Evolutionary conservation across 1,284 basidiomycete genomes (phyloP).

Genomic region (Cutaneotrichosporon curvatum): DNA sequence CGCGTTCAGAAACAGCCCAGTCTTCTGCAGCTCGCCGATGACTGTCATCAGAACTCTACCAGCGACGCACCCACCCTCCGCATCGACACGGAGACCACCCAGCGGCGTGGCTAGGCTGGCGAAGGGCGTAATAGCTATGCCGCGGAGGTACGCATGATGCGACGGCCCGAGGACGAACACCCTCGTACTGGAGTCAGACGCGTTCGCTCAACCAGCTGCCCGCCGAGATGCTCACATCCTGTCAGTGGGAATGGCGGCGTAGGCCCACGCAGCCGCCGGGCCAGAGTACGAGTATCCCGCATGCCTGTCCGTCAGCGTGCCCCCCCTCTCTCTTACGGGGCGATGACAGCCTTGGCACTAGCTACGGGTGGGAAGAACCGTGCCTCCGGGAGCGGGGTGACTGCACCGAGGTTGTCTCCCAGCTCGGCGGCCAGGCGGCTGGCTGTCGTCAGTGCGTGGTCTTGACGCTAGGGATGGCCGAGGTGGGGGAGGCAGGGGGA

Average conservation of each 20-base stretch:
- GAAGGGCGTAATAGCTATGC: slow-evolving; percentile 77
- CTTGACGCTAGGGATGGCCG: neutral
- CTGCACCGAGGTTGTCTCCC: slow-evolving; percentile 57
- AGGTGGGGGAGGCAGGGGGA: no score
- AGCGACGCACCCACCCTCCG: slow-evolving; percentile 55
- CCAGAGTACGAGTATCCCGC: slow-evolving; percentile 96
- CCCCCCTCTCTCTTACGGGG: slow-evolving; percentile 61
- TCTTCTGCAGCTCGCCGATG: slow-evolving; percentile 60
- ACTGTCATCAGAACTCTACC: slow-evolving; percentile 48
- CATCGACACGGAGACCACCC: slow-evolving; percentile 71
- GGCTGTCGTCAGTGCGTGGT: slow-evolving; percentile 47
- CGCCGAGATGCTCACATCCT: slow-evolving; percentile 55
- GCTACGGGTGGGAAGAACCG: slow-evolving; percentile 59
- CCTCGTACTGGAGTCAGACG: slow-evolving; percentile 57
- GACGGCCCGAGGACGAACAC: slow-evolving; percentile 95
- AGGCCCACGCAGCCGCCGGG: slow-evolving; percentile 90
- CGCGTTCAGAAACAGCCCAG: slow-evolving; percentile 69
- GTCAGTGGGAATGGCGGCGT: slow-evolving; percentile 72
- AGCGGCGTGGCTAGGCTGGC: slow-evolving; percentile 75
- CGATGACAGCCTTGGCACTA: slow-evolving; percentile 85
- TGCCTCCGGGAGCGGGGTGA: slow-evolving; percentile 51
- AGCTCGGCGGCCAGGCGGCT: slow-evolving; percentile 58
- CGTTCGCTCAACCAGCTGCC: neutral
- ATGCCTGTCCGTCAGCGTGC: slow-evolving; percentile 55
- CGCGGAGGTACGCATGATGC: slow-evolving; percentile 80